Base-by-base conservation (phyloP, 495 filamentous ascomycete genomes). In the Penicillium canariense region DNA sequence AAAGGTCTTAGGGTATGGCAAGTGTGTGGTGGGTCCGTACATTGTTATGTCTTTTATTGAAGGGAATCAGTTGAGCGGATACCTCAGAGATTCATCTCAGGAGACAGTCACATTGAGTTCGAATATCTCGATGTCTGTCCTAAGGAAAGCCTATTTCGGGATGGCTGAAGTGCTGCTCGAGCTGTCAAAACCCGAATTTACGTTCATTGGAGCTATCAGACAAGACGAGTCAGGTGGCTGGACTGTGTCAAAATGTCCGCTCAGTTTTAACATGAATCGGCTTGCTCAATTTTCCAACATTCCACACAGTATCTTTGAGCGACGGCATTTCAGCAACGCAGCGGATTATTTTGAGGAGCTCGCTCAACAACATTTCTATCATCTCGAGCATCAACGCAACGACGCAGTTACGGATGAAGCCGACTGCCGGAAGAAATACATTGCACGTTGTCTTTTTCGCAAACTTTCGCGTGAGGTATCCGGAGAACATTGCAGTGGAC, bases 41-140 rank as follows among this genome's bases (percentile, higher is more conserved):
- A 75, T 79, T 45, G 75, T 81, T 39, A 76, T 77, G 65, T 59
- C 68, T 15, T 74, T 72, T 50, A 47, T 79, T 39, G 62, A 73
- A 38, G 66, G 75, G 46, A 43, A 52, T 4, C 40, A 46, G 25
- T 49, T 68, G 26, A 48, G 32, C 11, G 23, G 42, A 31, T 61
- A 54, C 31, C 62, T 66, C 10, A 58, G 42, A 44, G 65, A 70
- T 50, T 50, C 54, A 30, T 49, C 50, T 26, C 43, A 46, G 31
- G 46, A 55, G 26, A 26, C 30, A 38, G 49, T 49, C n/a, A 60
- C 55, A 10, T 39, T 75, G 20, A 58, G 69, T 46, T 58, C 61
- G 3, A 45, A 62, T 38, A 53, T 74, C 6, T 36, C 57, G 25
- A 55, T 62, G 32, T 52, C 56, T 20, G 58, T 58, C 56, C 63